Conservation (phyloP, 176 grass and related monocot genomes). For the Zea luxurians region DNA sequence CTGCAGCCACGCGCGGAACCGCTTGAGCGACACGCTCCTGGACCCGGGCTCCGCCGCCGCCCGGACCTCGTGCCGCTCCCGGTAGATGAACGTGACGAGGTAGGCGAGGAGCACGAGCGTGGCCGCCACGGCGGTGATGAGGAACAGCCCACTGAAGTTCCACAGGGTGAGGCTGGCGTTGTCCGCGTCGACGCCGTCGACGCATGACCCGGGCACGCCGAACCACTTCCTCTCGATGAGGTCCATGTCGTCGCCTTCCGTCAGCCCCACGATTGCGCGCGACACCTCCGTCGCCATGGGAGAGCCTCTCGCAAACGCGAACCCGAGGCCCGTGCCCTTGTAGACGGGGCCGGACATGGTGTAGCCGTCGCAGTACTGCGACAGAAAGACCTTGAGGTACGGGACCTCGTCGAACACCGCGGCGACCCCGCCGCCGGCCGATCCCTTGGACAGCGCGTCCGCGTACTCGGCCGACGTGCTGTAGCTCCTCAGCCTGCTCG, state of each 20-base stretch:
- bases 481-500: slow-evolving; percentile 42
- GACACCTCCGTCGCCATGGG: slow-evolving; percentile 53
- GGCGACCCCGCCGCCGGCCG: slow-evolving; percentile 44
- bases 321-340: slow-evolving; percentile 59
- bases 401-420: slow-evolving; percentile 68
- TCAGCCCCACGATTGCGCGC: slow-evolving; percentile 52
- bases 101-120: slow-evolving; percentile 45
- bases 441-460: slow-evolving; percentile 45
- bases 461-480: slow-evolving; percentile 47
- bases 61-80: slow-evolving; percentile 46
- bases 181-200: slow-evolving; percentile 17
- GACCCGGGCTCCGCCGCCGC: not conserved
- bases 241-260: slow-evolving; percentile 49
- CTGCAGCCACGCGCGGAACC: slow-evolving; percentile 36
- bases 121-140: slow-evolving; percentile 53
- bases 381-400: slow-evolving; percentile 56
- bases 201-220: slow-evolving; percentile 24
- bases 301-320: slow-evolving; percentile 58
- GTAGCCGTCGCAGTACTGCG: slow-evolving; percentile 37
- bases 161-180: slow-evolving; percentile 38
- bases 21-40: slow-evolving; percentile 21
- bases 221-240: slow-evolving; percentile 57
- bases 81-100: slow-evolving; percentile 50
- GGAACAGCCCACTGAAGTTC: slow-evolving; percentile 68
- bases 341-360: slow-evolving; percentile 44